Conservation (phyloP, 2,329 filamentous ascomycete species). For the Diplocarpon rosae region DNA sequence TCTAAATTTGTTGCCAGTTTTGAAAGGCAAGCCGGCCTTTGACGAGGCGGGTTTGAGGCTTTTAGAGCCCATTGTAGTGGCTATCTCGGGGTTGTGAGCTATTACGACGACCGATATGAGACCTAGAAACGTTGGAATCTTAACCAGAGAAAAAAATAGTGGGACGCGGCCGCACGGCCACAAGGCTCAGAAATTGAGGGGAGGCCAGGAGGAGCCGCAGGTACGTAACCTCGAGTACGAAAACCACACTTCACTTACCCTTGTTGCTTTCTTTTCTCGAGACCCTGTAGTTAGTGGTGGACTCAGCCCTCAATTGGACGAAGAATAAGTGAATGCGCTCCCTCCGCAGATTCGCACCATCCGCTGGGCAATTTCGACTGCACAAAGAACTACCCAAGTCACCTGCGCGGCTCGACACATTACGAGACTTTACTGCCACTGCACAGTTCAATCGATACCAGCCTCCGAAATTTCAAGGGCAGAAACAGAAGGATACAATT, state of each 20-base stretch:
- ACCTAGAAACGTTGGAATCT: background rate
- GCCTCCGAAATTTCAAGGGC: constrained; percentile 21
- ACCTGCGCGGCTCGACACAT: constrained; percentile 9
- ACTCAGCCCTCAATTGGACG: constrained; percentile 21
- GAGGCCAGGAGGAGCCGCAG: constrained; percentile 9
- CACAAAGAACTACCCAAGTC: background rate
- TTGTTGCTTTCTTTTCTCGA: background rate
- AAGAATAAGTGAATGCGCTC: constrained; percentile 29
- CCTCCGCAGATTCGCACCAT: constrained; percentile 30
- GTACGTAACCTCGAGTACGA: no score
- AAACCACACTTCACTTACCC: background rate
- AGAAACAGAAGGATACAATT: constrained; percentile 27
- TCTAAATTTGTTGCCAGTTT: constrained; percentile 65
- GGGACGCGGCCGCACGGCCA: constrained; percentile 3
- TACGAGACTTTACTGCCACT: constrained; percentile 30
- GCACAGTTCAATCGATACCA: constrained; percentile 27
- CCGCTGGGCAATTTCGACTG: constrained; percentile 10
- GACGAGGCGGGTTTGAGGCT: constrained; percentile 32
- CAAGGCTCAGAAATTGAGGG: constrained; percentile 5
- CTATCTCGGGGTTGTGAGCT: constrained; percentile 13
- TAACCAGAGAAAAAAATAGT: constrained; percentile 5
- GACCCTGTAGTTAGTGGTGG: constrained; percentile 7
- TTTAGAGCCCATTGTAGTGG: constrained; percentile 36
- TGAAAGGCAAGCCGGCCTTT: constrained; percentile 38
- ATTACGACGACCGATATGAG: constrained; percentile 1